Conservation (phyloP, 176 grass and related monocot genomes). For the Cenchrus fungigraminus region DNA sequence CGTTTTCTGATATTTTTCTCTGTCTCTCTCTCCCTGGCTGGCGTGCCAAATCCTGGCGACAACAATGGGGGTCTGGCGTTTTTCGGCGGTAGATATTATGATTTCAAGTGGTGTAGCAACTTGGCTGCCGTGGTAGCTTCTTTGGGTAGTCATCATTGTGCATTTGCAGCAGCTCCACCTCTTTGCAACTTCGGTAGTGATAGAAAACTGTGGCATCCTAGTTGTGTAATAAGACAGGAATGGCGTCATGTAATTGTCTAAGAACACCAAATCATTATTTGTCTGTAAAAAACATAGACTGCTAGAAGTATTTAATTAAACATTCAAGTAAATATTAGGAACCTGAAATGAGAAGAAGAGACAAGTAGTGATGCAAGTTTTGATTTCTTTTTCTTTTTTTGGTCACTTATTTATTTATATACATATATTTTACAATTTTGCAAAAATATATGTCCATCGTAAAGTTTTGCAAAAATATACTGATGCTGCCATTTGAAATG, state of each 20-base stretch:
- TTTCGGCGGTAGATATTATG: slow-evolving; percentile 29
- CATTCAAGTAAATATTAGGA: too few species aligned
- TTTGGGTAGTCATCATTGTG: not conserved
- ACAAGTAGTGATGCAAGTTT: not conserved
- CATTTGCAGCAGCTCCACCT: not conserved
- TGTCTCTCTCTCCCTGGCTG: not conserved
- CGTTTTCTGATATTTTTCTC: slow-evolving; percentile 14
- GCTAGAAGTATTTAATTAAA: too few species aligned
- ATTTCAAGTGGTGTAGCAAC: slow-evolving; percentile 28
- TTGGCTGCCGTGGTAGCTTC: slow-evolving; percentile 22
- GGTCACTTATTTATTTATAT: too few species aligned
- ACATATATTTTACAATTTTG: too few species aligned
- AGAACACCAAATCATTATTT: too few species aligned
- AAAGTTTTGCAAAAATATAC: too few species aligned
- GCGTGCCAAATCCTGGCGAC: slow-evolving; percentile 51
- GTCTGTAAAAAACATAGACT: too few species aligned
- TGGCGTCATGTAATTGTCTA: too few species aligned
- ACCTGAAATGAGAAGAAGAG: not conserved
- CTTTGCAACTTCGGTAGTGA: not conserved
- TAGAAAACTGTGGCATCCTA: too few species aligned
- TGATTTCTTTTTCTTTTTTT: not conserved
- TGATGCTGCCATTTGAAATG: too few species aligned
- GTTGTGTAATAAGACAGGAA: too few species aligned
- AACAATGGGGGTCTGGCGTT: slow-evolving; percentile 30
- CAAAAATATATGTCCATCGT: too few species aligned